Conservation (phyloP, 345 rosid genomes). For the Stellera chamaejasme region DNA sequence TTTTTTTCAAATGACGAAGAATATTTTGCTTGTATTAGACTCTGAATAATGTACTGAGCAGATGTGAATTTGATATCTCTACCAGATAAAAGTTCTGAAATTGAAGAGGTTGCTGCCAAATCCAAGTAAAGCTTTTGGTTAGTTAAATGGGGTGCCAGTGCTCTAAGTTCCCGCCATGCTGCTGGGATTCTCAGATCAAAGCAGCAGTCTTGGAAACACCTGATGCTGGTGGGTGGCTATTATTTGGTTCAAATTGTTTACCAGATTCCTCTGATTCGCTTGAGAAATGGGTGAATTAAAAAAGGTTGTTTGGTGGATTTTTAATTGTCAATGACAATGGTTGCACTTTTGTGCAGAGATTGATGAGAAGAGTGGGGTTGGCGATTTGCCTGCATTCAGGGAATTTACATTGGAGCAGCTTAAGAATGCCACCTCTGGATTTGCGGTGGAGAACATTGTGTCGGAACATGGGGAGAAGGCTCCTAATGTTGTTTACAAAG, state of each 20-base stretch:
- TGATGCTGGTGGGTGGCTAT: slow-evolving; percentile 44
- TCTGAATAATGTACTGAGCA: too few relatives aligned
- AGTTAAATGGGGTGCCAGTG: slow-evolving; percentile 52
- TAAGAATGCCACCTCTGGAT: slow-evolving; percentile 74
- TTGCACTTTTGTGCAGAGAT: slow-evolving; percentile 27
- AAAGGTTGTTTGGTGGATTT: slow-evolving; percentile 7
- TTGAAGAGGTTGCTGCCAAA: neutral
- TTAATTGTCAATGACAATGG: neutral
- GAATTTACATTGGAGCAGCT: slow-evolving; percentile 73
- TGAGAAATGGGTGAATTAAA: slow-evolving; percentile 1
- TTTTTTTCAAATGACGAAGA: too few relatives aligned
- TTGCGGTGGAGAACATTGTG: slow-evolving; percentile 81
- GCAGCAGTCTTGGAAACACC: slow-evolving; percentile 62
- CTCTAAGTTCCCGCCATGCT: slow-evolving; percentile 44
- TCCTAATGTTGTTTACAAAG: slow-evolving; percentile 84
- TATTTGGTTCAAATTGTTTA: neutral
- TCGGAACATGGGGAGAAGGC: slow-evolving; percentile 95
- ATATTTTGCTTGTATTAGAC: too few relatives aligned
- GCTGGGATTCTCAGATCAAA: slow-evolving; percentile 53
- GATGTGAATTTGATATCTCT: too few relatives aligned
- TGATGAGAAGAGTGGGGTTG: slow-evolving; percentile 35
- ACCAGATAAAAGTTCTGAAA: neutral
- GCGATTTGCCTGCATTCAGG: slow-evolving; percentile 37
- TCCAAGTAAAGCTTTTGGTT: neutral
- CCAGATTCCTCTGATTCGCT: too few relatives aligned